A percentile compares a stretch with the other conserved stretches of the same genome.
phyloP scores from a whole-genome alignment of 768 basidiomycete genomes.

The Leccinum arenicola region DNA sequence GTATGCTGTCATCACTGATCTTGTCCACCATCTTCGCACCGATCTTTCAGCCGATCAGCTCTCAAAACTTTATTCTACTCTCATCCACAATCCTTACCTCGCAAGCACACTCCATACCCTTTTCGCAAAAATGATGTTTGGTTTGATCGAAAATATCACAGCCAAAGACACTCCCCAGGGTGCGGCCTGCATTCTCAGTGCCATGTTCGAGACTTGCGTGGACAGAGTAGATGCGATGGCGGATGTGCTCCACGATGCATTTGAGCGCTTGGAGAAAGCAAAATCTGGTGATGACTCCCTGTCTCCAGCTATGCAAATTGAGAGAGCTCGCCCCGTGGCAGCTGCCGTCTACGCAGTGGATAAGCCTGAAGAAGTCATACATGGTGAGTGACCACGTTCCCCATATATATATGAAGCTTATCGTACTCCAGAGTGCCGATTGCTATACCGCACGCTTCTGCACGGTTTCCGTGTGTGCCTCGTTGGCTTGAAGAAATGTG shows the following conservation, averaged over 20 bases:
- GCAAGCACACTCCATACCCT: constrained; percentile 81
- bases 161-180: constrained; percentile 70
- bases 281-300: constrained; percentile 38
- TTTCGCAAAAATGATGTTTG: constrained; percentile 90
- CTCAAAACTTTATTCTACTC: constrained; percentile 80
- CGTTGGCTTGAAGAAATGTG: constrained; percentile 71
- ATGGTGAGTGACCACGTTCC: constrained; percentile 49
- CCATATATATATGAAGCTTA: constrained; percentile 4
- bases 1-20: constrained; percentile 87
- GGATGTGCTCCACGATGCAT: constrained; percentile 47
- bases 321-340: constrained; percentile 81
- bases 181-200: constrained; percentile 64
- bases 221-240: constrained; percentile 83
- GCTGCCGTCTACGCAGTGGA: constrained; percentile 76
- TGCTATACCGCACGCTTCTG: constrained; percentile 83
- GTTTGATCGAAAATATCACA: constrained; percentile 79
- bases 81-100: constrained; percentile 86
- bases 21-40: constrained; percentile 85
- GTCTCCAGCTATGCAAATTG: constrained; percentile 66
- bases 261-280: constrained; percentile 46
- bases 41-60: constrained; percentile 80
- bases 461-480: constrained; percentile 86
- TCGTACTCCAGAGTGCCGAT: constrained; percentile 63
- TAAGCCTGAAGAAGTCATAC: constrained; percentile 76
- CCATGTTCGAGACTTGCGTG: constrained; percentile 79